Base-by-base conservation (phyloP, 2,329 filamentous ascomycete species). In the Cercospora beticola region DNA sequence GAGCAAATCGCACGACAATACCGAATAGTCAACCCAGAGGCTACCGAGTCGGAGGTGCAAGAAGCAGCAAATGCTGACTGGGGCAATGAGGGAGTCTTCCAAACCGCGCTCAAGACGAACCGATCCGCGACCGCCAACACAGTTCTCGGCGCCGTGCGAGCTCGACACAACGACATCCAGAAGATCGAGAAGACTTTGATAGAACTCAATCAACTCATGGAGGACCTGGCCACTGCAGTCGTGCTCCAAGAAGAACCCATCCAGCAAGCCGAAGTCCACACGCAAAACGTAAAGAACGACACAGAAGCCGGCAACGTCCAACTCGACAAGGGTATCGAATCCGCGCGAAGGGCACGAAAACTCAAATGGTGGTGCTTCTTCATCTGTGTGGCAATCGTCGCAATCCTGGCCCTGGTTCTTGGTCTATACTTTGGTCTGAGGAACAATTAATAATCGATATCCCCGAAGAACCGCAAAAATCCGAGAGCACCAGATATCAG, bases 1-100 rank as follows among this genome's bases (percentile, higher is more conserved):
- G 90, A 93, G 71, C 90, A 93, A 79, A 92, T 94, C 77, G 88
- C 88, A 68, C 86, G 92, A 75, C 92, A 95, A 80, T 94, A 92
- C 80, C 86, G 88, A 66, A 93, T 94, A 77, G 91, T 78, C 61
- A 78, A 78, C 60, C 92, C 92, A 62, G 89, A 93, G 56, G 92
- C 92, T n/a, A 86, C 86, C 60, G 90, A 93, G 68, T 83, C 86
- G 1, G 90, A 94, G 80, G 89, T 94, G 2, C 82, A 85, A 60
- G 83, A 92, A 78, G 91, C 91, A 3, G 83, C 88, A 26, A 85
- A 92, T 73, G 84, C 88, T 64, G 89, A 93, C 78, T 92, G 91
- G 89, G 88, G 89, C 64, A 87, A 91, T 68, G 90, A 94, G 82
- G 90, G 91, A 75, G 89, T 95, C 65, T 95, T 94, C 83, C 90